Evolutionary conservation across 179 eudicot genomes (phyloP).

Genomic region (Actinidia arguta): DNA sequence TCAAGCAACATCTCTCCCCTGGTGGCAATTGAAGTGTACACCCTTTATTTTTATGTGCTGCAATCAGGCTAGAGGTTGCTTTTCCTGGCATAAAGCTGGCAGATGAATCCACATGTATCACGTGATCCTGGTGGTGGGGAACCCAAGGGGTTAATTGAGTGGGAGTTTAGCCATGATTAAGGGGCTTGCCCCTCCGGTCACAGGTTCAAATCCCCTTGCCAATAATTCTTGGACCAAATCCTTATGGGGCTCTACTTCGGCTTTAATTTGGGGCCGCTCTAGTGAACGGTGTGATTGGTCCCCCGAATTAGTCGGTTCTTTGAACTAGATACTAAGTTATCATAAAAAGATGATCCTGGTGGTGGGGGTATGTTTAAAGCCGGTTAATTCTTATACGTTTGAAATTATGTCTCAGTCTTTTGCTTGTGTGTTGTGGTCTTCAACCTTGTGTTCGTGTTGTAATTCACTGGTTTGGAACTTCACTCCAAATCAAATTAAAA

Average conservation of each 20-base stretch:
- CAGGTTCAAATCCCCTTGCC: too few species aligned
- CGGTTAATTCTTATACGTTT: too few species aligned
- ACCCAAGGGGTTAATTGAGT: too few species aligned
- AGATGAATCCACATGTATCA: not conserved
- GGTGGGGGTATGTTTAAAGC: not conserved
- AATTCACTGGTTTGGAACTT: not conserved
- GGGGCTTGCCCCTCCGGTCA: too few species aligned
- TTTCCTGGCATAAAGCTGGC: constrained; percentile 1
- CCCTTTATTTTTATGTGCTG: not conserved
- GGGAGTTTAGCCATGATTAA: too few species aligned
- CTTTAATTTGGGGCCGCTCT: too few species aligned
- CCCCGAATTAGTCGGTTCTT: too few species aligned
- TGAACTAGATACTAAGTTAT: too few species aligned
- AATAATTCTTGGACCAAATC: too few species aligned
- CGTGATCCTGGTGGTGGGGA: not conserved
- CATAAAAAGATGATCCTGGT: too few species aligned
- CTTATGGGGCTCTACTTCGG: too few species aligned
- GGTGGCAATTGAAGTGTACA: not conserved
- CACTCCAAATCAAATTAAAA: not conserved
- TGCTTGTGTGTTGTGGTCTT: not conserved
- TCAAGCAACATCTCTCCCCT: not conserved
- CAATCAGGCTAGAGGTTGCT: not conserved
- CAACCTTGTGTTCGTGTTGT: not conserved
- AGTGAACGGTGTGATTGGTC: too few species aligned
- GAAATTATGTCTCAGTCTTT: not conserved